A percentile compares a stretch with the other conserved stretches of the same genome.
Conservation (phyloP, 2,329 filamentous ascomycete genomes). For the Aspergillus pseudoglaucus region DNA sequence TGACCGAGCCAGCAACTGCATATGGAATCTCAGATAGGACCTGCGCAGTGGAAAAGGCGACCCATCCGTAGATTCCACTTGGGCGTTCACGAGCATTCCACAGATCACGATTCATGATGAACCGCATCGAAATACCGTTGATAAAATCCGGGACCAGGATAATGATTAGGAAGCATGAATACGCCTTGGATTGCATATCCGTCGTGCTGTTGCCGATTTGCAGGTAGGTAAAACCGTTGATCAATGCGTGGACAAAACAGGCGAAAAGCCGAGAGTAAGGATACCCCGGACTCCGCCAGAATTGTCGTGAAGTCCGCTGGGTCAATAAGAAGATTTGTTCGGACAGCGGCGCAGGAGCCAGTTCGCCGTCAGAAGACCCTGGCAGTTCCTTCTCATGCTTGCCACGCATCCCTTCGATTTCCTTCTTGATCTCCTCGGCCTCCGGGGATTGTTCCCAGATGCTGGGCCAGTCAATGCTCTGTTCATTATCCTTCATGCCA, state of each 20-base stretch:
- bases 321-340: constrained; percentile 60
- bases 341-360: constrained; percentile 45
- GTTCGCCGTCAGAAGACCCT: constrained; percentile 16
- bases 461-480: constrained; percentile 58
- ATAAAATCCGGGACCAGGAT: constrained; percentile 61
- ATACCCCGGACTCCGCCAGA: constrained; percentile 68
- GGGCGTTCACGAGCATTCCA: constrained; percentile 65
- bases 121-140: constrained; percentile 64
- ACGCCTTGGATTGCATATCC: constrained; percentile 65
- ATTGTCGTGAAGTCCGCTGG: constrained; percentile 60
- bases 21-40: constrained; percentile 63
- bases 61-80: constrained; percentile 64
- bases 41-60: constrained; percentile 63
- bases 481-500: constrained; percentile 43
- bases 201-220: constrained; percentile 56
- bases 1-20: constrained; percentile 52
- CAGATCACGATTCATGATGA: constrained; percentile 61
- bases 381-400: constrained; percentile 41
- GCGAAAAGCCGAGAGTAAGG: constrained; percentile 67
- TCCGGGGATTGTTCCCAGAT: constrained; percentile 60
- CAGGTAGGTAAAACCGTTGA: constrained; percentile 70
- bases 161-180: constrained; percentile 58
- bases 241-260: constrained; percentile 59
- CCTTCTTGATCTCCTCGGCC: constrained; percentile 49
- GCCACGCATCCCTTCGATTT: constrained; percentile 54